Evolutionary conservation across 1,139 yeast genomes (phyloP), one percentile per base, ranked within the genome.

Genomic region (Kodamaea alishanica): DNA sequence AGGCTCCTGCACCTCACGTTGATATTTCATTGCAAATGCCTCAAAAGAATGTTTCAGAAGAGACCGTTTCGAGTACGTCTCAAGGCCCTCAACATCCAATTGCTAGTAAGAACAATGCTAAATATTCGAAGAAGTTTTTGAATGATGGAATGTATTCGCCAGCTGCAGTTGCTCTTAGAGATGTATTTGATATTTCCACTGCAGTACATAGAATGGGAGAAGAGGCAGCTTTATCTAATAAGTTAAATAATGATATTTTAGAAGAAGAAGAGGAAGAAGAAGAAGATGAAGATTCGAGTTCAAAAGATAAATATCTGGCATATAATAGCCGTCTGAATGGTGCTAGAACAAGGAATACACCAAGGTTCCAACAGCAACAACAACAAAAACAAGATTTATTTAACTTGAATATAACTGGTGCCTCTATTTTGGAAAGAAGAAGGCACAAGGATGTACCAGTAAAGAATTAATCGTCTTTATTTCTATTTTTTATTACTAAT

Each of bases 201-300:
- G 97, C 97, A 0, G 95, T 92, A 6, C 96, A 89, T 58, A 81
- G 98, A 60, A 79, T 80, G 72, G 96, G 90, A 30, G 96, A 87
- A 63, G 97, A 88, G 55, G 83, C 82, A 20, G 75, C 79, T 2
- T 63, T 80, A 33, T 59, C 68, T 20, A 61, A 64, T 34, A 64
- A 59, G 36, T 58, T 58, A 34, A 49, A 57, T 30, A 46, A 48
- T 22, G 52, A 54, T 26, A 52, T 60, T 43, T 48, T 56, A 33
- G 59, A 62, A 37, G 56, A 60, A 26, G 54, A 65, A 36, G 72
- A 63, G 36, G 75, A 68, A 45, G 74, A 67, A 38, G 72, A 60
- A 43, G 71, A 63, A 36, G 62, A 58, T 28, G 67, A 63, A 30
- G 44, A 52, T 27, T 35, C 24, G 23, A 25, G 35, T 6, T 24